Evolutionary conservation across 1,284 basidiomycete genomes (phyloP).

Genomic region (Thelephora terrestris): DNA sequence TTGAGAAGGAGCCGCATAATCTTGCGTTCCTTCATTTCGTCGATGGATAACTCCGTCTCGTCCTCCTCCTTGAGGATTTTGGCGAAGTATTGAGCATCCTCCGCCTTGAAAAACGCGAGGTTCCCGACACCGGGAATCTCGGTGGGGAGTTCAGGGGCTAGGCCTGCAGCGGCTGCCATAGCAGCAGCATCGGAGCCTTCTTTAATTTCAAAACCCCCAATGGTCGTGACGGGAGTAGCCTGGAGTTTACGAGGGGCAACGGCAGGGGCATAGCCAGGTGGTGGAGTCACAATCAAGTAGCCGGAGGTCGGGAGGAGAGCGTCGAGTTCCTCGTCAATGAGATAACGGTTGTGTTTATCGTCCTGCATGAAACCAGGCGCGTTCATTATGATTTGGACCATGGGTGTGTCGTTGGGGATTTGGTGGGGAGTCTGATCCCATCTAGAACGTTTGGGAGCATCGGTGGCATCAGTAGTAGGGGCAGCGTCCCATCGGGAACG

Average conservation of each 20-base stretch:
- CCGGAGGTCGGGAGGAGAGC: constrained; percentile 80
- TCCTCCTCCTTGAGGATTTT: constrained; percentile 95
- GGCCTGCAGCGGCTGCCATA: constrained; percentile 79
- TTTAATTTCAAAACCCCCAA: constrained; percentile 92
- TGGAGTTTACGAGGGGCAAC: constrained; percentile 74
- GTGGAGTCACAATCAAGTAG: constrained; percentile 89
- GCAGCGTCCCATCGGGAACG: constrained; percentile 92
- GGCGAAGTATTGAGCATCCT: constrained; percentile 96
- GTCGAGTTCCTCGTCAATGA: constrained; percentile 94
- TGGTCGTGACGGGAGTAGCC: constrained; percentile 61
- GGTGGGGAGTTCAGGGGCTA: constrained; percentile 92
- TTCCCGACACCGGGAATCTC: constrained; percentile 98
- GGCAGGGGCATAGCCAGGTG: constrained; percentile 85
- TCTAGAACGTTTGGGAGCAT: constrained; percentile 76
- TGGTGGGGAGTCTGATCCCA: constrained; percentile 87
- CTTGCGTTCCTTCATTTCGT: constrained; percentile 99
- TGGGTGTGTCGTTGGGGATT: constrained; percentile 44
- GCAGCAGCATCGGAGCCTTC: constrained; percentile 87
- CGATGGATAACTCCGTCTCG: constrained; percentile 90
- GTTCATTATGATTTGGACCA: constrained; percentile 78
- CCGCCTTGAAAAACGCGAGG: constrained; percentile 95
- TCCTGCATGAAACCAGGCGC: constrained; percentile 74
- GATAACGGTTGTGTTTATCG: constrained; percentile 90
- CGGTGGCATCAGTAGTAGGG: constrained; percentile 44
- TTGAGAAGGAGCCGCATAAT: constrained; percentile 99